Evolutionary conservation across 176 grass and related monocot genomes (phyloP).

Genomic region (Ananas comosus): DNA sequence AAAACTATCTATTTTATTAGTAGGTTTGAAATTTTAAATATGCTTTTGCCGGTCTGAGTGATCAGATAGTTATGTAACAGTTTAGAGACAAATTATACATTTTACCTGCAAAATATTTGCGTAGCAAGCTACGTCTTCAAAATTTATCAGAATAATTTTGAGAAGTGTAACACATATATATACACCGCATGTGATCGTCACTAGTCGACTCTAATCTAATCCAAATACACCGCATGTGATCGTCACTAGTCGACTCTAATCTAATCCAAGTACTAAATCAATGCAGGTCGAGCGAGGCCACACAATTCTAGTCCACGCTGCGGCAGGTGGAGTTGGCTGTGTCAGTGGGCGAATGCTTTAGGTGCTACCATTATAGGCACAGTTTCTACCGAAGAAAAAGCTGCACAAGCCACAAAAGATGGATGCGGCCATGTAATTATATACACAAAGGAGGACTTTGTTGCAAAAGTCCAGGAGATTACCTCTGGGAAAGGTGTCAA

Average conservation of each 20-base stretch:
- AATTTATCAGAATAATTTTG: not conserved
- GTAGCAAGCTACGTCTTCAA: no score
- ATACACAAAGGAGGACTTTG: slow-evolving; percentile 73
- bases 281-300: slow-evolving; percentile 62
- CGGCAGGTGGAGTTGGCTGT: slow-evolving; percentile 92
- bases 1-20: no score
- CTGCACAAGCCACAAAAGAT: slow-evolving; percentile 55
- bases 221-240: no score
- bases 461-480: slow-evolving; percentile 65
- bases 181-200: no score
- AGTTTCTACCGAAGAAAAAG: slow-evolving; percentile 81
- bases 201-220: no score
- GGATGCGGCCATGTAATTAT: slow-evolving; percentile 71
- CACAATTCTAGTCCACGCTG: slow-evolving; percentile 64
- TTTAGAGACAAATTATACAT: no score
- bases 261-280: not conserved
- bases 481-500: slow-evolving; percentile 68
- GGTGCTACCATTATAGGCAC: slow-evolving; percentile 87
- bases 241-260: not conserved
- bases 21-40: no score
- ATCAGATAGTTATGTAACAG: no score
- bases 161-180: no score
- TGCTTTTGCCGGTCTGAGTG: no score
- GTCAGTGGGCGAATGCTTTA: slow-evolving; percentile 87
- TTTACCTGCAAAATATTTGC: no score